A percentile compares a stretch with the other conserved stretches of the same genome.
phyloP scores from a whole-genome alignment of 306 rosid genomes.

The Carpinus viminea region DNA sequence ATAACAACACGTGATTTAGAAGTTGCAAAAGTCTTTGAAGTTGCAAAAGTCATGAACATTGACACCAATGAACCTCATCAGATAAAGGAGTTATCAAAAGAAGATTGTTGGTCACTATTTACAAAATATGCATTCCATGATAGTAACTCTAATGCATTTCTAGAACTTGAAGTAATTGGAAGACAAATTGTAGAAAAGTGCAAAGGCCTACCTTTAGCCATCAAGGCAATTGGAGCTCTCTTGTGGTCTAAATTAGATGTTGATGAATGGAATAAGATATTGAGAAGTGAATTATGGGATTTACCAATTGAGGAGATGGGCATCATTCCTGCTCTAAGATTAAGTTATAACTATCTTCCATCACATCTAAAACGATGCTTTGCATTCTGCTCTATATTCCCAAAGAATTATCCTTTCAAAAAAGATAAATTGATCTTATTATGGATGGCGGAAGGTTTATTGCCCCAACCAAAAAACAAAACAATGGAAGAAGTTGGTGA shows the following conservation, averaged over 20 bases:
- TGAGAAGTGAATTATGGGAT: conserved; percentile 14
- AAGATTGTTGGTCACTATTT: conserved; percentile 23
- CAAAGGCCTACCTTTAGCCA: conserved; percentile 21
- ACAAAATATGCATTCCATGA: conserved; percentile 2
- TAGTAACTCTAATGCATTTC: not conserved
- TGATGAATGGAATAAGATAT: not conserved
- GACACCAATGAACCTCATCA: not conserved
- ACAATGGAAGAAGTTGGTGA: conserved; percentile 21
- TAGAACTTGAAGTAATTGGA: not conserved
- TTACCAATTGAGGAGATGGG: not conserved
- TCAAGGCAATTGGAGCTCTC: conserved; percentile 19
- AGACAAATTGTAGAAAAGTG: conserved; percentile 15
- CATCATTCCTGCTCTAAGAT: conserved; percentile 12
- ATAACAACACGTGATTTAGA: conserved; percentile 11
- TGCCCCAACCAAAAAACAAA: not conserved
- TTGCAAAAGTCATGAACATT: too few relatives aligned
- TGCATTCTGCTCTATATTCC: conserved; percentile 18
- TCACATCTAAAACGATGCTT: conserved; percentile 11
- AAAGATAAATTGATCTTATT: not conserved
- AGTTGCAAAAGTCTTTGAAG: not conserved
- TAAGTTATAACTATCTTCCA: conserved; percentile 6
- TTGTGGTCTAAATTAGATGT: not conserved
- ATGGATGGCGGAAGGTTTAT: conserved; percentile 27
- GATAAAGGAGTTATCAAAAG: not conserved
- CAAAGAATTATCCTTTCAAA: conserved; percentile 3